Conservation (phyloP, 2,329 filamentous ascomycete species). For the Fusarium odoratissimum region DNA sequence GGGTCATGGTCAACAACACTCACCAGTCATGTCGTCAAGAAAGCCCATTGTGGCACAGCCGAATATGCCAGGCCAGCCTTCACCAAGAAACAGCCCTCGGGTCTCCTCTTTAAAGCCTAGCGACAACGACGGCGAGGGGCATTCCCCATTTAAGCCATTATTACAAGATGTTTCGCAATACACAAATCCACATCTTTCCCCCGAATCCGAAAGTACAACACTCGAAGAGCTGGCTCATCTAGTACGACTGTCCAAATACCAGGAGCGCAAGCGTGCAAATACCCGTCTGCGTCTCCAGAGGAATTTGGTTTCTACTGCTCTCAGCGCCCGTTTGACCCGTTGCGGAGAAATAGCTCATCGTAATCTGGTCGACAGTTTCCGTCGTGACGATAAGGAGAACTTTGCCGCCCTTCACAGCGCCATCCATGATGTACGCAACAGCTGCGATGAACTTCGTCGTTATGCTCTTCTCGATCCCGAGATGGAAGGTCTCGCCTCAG, state of each 20-base stretch:
- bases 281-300: conserved; percentile 79
- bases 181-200: conserved; percentile 69
- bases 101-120: conserved; percentile 45
- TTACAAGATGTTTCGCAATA: conserved; percentile 75
- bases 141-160: conserved; percentile 62
- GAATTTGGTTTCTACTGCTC: conserved; percentile 78
- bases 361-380: conserved; percentile 81
- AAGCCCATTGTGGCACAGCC: conserved; percentile 64
- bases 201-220: conserved; percentile 73
- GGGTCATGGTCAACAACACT: conserved; percentile 52
- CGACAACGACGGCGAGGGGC: conserved; percentile 54
- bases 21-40: conserved; percentile 54
- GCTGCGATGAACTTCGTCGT: conserved; percentile 77
- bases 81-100: conserved; percentile 45
- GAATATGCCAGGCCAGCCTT: conserved; percentile 46
- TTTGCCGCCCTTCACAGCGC: conserved; percentile 82
- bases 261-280: conserved; percentile 81
- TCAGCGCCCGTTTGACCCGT: conserved; percentile 79
- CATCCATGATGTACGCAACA: conserved; percentile 81
- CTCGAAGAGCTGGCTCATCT: conserved; percentile 83
- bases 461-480: conserved; percentile 80
- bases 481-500: conserved; percentile 67
- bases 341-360: conserved; percentile 80
- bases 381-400: conserved; percentile 80
- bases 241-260: conserved; percentile 81